A percentile compares a stretch with the other conserved stretches of the same genome.
Evolutionary conservation across 768 basidiomycete species (phyloP).

Genomic region (Termitomyces sp.): DNA sequence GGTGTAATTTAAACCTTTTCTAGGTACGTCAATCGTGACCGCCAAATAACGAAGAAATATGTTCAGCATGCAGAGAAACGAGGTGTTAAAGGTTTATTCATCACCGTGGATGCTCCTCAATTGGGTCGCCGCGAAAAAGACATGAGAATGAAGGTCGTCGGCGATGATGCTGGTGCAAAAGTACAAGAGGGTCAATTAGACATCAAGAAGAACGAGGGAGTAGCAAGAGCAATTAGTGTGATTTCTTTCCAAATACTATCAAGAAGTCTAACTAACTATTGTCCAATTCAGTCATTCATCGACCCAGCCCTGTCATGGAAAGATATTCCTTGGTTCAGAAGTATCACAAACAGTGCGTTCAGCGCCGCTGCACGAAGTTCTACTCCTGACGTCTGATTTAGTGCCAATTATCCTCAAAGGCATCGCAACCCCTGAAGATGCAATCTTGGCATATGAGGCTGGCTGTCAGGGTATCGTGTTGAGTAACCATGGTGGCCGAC

Average conservation of each 20-base stretch:
- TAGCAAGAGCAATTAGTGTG: not conserved
- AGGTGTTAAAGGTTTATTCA: constrained; percentile 89
- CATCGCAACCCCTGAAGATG: not conserved
- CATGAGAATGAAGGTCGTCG: not conserved
- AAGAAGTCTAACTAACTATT: not conserved
- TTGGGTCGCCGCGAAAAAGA: constrained; percentile 44
- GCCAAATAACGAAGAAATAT: constrained; percentile 75
- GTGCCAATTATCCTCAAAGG: not conserved
- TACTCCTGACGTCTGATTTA: not conserved
- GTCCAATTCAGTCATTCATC: not conserved
- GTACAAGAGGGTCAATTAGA: not conserved
- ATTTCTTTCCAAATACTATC: not conserved
- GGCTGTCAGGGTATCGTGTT: not conserved
- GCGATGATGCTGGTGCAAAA: not conserved
- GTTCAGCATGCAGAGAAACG: constrained; percentile 86
- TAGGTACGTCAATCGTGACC: constrained; percentile 36
- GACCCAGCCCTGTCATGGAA: not conserved
- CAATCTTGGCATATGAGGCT: not conserved
- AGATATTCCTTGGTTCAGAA: not conserved
- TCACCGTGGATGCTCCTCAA: constrained; percentile 96
- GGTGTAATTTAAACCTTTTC: not conserved
- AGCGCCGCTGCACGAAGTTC: not conserved
- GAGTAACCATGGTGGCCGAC: not conserved
- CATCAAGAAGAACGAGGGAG: not conserved
- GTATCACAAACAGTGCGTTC: not conserved